phyloP scores from a whole-genome alignment of 305 asterid genomes.

The Stenogyne calaminthoides region DNA sequence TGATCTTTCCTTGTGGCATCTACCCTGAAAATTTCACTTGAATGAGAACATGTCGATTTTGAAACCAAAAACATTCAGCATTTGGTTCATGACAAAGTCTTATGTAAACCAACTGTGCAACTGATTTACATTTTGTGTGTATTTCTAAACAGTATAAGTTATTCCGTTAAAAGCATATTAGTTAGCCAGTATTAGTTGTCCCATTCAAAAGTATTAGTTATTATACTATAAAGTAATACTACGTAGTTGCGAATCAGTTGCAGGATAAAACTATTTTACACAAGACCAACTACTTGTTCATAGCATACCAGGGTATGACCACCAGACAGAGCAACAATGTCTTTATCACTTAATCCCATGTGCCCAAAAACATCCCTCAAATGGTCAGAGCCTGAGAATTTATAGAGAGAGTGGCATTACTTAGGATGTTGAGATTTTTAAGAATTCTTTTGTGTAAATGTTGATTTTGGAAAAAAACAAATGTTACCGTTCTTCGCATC shows the following conservation, averaged over 20 bases:
- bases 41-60: not conserved
- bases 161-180: too few species aligned
- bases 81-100: not conserved
- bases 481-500: conserved; percentile 58
- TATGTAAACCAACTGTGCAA: too few species aligned
- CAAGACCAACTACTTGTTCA: not conserved
- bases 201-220: too few species aligned
- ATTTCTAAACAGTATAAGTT: too few species aligned
- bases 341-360: conserved; percentile 78
- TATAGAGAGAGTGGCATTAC: not conserved
- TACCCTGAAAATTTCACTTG: conserved; percentile 52
- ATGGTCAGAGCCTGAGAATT: conserved; percentile 59
- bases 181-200: too few species aligned
- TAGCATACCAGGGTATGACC: conserved; percentile 68
- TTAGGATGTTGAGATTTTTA: not conserved
- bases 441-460: not conserved
- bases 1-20: conserved; percentile 73
- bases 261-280: too few species aligned
- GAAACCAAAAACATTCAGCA: not conserved
- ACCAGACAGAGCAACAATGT: conserved; percentile 79
- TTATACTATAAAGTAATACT: too few species aligned
- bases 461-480: not conserved
- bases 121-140: too few species aligned
- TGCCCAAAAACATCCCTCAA: conserved; percentile 78
- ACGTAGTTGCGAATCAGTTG: too few species aligned